Base-by-base conservation (phyloP, 192 early-diverging fungal species). In the Anaeromyces robustus region DNA sequence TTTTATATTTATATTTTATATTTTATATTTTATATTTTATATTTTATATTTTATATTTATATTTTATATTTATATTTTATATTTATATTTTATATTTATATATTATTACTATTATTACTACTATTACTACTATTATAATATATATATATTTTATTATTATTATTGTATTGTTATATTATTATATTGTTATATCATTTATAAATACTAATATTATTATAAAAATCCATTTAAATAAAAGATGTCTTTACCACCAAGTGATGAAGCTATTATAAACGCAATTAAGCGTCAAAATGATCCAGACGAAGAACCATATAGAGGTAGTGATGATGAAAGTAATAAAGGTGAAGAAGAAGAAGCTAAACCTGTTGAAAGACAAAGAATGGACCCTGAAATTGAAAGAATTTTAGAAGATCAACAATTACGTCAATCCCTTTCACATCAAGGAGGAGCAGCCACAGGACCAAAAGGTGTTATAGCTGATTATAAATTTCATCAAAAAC, bases 381-480 rank as follows among this genome's bases (percentile, higher is more conserved):
- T 68, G 52, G 52, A 68, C 28, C 52, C 52, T n/a, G 52, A 68
- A 68, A 68, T 68, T 7, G 52, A 68, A 68, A 68, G 26, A 68
- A 68, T 68, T 68, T 68, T 68, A 68, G 52, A 68, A n/a, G 52
- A 68, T 26, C 52, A 68, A 68, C 52, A 68, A 68, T 26, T 68
- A 28, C 52, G 52, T 68, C 52, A 68, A n/a, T 68, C 52, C 4
- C 52, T 68, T 68, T 68, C 52, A 0, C 52, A 68, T 18, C 52
- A 68, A 68, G 81, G 81, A 82, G 84, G 86, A 29, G 83, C 89
- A 17, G 81, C 84, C 77, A 90, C 88, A n/a, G 89, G 89, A 17
- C 86, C 87, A 2, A 90, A 90, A 78, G 88, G 89, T 41, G 89
- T 90, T 29, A 82, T 89, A 29, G 86, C 85, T 43, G 89, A 90